phyloP scores from a whole-genome alignment of 2,329 filamentous ascomycete genomes.

The Ambrosiella xylebori region DNA sequence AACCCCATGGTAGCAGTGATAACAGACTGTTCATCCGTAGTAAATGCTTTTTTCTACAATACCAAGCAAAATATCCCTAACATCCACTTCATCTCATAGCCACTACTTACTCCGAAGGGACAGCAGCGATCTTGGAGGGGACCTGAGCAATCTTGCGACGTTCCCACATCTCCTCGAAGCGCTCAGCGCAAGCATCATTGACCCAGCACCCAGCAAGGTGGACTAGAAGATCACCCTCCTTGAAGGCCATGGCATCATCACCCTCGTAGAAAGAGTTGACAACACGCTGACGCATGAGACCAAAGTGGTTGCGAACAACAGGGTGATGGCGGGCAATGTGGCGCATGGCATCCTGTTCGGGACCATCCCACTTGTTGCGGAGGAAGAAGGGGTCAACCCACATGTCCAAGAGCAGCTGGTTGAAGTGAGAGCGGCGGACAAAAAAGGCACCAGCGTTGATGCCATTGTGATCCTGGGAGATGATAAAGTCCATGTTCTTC shows the following conservation, averaged over 20 bases:
- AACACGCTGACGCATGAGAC: constrained; percentile 11
- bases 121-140: background rate
- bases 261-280: constrained; percentile 12
- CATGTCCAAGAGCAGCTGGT: constrained; percentile 12
- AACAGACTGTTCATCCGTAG: background rate
- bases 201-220: constrained; percentile 13
- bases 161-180: constrained; percentile 13
- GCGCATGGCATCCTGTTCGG: constrained; percentile 12
- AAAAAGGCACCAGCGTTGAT: constrained; percentile 13
- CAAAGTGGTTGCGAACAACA: constrained; percentile 11
- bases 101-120: background rate
- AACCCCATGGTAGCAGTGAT: no score
- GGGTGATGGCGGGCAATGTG: constrained; percentile 12
- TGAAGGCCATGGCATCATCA: constrained; percentile 6
- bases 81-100: background rate
- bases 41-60: background rate
- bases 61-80: background rate
- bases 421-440: constrained; percentile 10
- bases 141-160: constrained; percentile 8
- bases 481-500: constrained; percentile 12
- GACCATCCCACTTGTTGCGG: constrained; percentile 10
- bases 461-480: constrained; percentile 13
- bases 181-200: constrained; percentile 4
- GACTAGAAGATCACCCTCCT: constrained; percentile 11
- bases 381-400: constrained; percentile 13